Evolutionary conservation across 2,329 filamentous ascomycete genomes (phyloP).

Genomic region (Fulvia fulva): DNA sequence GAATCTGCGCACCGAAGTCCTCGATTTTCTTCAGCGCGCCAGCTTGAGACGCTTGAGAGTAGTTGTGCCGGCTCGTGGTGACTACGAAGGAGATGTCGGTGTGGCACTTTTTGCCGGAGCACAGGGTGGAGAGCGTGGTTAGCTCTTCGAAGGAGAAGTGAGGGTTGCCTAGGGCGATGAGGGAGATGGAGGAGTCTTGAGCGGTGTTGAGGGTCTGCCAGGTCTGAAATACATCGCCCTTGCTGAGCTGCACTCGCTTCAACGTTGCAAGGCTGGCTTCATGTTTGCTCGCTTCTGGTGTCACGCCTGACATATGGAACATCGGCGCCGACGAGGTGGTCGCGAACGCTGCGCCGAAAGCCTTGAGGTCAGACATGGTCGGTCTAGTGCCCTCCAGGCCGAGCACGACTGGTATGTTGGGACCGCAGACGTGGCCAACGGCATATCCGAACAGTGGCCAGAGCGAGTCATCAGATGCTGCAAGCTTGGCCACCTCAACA

Average conservation of each 20-base stretch:
- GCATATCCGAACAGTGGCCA: conserved; percentile 41
- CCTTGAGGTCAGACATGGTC: conserved; percentile 37
- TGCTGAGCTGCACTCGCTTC: neutral
- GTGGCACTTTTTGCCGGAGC: neutral
- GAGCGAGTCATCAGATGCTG: conserved; percentile 34
- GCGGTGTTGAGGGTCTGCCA: conserved; percentile 15
- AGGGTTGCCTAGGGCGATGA: conserved; percentile 46
- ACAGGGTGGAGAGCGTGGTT: conserved; percentile 29
- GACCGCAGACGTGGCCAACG: conserved; percentile 32
- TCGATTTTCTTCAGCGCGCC: conserved; percentile 33
- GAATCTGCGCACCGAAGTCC: conserved; percentile 37
- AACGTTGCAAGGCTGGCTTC: conserved; percentile 1
- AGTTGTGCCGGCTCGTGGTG: conserved; percentile 7
- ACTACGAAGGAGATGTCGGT: conserved; percentile 2
- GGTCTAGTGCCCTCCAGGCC: conserved; percentile 33
- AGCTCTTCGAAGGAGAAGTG: conserved; percentile 43
- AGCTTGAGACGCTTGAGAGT: conserved; percentile 14
- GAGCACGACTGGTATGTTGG: conserved; percentile 35
- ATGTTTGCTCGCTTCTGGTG: conserved; percentile 34
- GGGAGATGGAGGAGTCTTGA: conserved; percentile 25
- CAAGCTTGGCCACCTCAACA: conserved; percentile 5
- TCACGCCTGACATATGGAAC: conserved; percentile 44
- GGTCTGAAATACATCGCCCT: neutral
- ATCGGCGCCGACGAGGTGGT: conserved; percentile 42
- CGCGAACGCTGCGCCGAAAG: conserved; percentile 45